Conservation (phyloP, 148 eudicot species). For the Chenopodium formosanum region DNA sequence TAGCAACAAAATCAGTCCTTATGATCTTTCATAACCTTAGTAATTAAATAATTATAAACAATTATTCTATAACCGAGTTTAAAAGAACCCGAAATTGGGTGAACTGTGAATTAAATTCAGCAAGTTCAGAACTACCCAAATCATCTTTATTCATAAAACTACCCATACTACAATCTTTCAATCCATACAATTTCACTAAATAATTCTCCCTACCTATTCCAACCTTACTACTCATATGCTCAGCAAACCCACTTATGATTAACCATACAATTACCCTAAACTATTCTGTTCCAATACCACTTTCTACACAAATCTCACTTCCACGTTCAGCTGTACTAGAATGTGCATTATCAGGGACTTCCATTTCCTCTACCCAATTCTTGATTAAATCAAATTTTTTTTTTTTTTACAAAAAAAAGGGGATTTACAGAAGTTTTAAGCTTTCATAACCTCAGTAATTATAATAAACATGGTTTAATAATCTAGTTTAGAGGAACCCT, state of each 20-base stretch:
- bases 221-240: neutral
- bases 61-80: too few relatives aligned
- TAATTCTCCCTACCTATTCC: conserved; percentile 5
- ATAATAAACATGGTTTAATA: too few relatives aligned
- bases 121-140: neutral
- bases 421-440: too few relatives aligned
- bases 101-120: neutral
- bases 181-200: conserved; percentile 5
- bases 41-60: too few relatives aligned
- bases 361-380: conserved; percentile 54
- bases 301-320: conserved; percentile 18
- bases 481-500: too few relatives aligned
- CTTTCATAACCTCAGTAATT: too few relatives aligned
- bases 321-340: conserved; percentile 15
- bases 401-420: too few relatives aligned
- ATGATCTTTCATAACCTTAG: too few relatives aligned
- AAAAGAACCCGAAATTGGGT: too few relatives aligned
- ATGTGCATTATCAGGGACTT: conserved; percentile 22
- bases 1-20: too few relatives aligned
- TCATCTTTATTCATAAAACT: conserved; percentile 8
- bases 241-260: conserved; percentile 17
- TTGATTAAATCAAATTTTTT: conserved; percentile 51
- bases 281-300: neutral
- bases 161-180: conserved; percentile 8
- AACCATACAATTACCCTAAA: neutral